Conservation (phyloP, 1,284 basidiomycete species). For the Marasmius sp. region DNA sequence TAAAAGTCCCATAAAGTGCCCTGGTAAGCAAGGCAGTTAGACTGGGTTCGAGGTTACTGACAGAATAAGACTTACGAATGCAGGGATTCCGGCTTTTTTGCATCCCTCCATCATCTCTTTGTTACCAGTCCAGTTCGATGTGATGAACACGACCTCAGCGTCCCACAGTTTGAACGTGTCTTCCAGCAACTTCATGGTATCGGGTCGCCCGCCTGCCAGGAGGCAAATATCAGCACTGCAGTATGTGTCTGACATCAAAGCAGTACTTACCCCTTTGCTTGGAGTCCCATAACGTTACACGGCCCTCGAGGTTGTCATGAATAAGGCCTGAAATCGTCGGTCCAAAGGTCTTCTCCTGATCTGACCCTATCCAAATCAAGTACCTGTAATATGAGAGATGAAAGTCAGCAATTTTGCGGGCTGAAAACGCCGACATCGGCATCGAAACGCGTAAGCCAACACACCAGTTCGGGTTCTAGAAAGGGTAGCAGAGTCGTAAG, state of each 20-base stretch:
- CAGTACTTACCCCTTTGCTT: constrained; percentile 50
- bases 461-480: constrained; percentile 61
- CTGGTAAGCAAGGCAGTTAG: constrained; percentile 17
- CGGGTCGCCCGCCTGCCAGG: constrained; percentile 40
- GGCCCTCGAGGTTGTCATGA: constrained; percentile 51
- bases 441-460: constrained; percentile 12
- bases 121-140: constrained; percentile 62
- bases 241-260: not conserved
- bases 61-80: constrained; percentile 42
- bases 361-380: constrained; percentile 72
- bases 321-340: constrained; percentile 74
- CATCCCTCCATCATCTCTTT: constrained; percentile 70
- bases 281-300: constrained; percentile 63
- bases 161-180: constrained; percentile 41
- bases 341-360: constrained; percentile 81
- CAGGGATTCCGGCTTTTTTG: constrained; percentile 60
- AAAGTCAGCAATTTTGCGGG: not conserved
- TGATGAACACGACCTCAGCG: constrained; percentile 66
- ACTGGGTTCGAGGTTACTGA: not conserved
- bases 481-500: not conserved
- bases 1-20: constrained; percentile 47
- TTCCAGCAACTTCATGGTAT: constrained; percentile 46
- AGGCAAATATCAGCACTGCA: not conserved
- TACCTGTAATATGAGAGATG: constrained; percentile 39
- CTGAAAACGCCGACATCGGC: too few species aligned